A percentile compares a stretch with the other conserved stretches of the same genome.
phyloP scores from a whole-genome alignment of 2,329 filamentous ascomycete genomes.

The Gnomoniopsis smithogilvyi region DNA sequence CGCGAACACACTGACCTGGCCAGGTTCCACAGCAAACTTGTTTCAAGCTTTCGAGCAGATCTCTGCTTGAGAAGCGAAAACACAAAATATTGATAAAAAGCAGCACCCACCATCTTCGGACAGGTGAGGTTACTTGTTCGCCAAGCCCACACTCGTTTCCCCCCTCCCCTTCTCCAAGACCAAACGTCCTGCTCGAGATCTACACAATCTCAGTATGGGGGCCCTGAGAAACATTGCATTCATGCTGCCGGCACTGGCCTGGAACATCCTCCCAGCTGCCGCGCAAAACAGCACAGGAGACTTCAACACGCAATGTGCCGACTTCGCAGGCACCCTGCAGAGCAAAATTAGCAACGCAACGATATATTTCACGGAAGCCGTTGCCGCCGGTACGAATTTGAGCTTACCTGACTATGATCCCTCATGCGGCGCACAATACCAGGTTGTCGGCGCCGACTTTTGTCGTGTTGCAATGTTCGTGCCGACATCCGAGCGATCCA shows the following conservation, averaged over 20 bases:
- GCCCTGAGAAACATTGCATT: background rate
- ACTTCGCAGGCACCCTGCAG: conserved; percentile 27
- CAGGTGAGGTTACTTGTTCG: too few species aligned
- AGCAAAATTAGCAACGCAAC: conserved; percentile 29
- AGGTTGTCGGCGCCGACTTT: conserved; percentile 23
- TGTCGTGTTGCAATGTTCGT: conserved; percentile 29
- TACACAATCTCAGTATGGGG: background rate
- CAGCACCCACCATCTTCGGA: too few species aligned
- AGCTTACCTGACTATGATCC: conserved; percentile 34
- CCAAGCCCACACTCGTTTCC: too few species aligned
- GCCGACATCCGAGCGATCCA: conserved; percentile 32
- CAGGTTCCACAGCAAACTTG: too few species aligned
- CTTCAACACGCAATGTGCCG: conserved; percentile 19
- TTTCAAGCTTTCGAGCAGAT: too few species aligned
- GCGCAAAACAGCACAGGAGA: conserved; percentile 2
- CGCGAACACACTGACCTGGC: too few species aligned
- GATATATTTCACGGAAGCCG: conserved; percentile 32
- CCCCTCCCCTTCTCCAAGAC: background rate
- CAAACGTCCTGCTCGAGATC: background rate
- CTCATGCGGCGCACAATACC: conserved; percentile 29
- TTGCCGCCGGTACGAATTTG: conserved; percentile 37
- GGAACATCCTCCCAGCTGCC: background rate
- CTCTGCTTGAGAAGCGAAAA: too few species aligned
- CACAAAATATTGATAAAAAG: too few species aligned
- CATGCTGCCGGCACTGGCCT: background rate